phyloP scores from a whole-genome alignment of 1,284 basidiomycete genomes.

The Tetrapyrgos nigripes region DNA sequence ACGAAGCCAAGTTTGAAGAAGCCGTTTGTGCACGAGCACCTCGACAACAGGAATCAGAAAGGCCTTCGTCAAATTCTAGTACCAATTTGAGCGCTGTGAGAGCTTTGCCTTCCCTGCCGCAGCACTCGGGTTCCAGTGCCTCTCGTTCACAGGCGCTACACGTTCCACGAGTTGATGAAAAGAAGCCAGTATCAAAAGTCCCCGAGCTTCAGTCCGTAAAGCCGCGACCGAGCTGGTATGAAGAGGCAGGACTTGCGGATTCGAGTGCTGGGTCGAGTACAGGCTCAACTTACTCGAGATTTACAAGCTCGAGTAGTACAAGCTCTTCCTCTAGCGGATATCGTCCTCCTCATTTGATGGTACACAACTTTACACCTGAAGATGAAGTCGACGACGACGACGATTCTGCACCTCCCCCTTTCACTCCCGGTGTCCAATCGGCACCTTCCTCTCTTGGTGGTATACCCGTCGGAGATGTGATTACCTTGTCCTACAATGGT shows the following conservation, averaged over 20 bases:
- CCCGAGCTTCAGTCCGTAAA: background rate
- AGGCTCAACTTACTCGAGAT: background rate
- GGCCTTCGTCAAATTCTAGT: background rate
- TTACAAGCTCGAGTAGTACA: background rate
- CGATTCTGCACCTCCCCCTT: background rate
- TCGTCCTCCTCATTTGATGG: background rate
- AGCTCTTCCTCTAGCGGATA: background rate
- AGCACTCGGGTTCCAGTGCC: background rate
- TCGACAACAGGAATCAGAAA: background rate
- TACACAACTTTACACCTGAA: background rate
- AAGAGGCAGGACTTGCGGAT: background rate
- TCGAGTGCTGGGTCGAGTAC: background rate
- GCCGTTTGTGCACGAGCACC: constrained; percentile 25
- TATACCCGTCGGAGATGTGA: background rate
- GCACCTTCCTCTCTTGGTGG: background rate
- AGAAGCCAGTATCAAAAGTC: constrained; percentile 3
- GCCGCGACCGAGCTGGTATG: constrained; percentile 10
- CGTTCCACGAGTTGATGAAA: constrained; percentile 5
- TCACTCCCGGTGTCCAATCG: background rate
- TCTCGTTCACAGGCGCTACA: background rate
- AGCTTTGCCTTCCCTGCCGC: background rate
- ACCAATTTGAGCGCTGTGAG: background rate
- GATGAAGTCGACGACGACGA: background rate
- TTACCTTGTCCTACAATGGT: background rate
- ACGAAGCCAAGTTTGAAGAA: constrained; percentile 49